Evolutionary conservation across 2,329 filamentous ascomycete genomes (phyloP), one percentile per base, ranked within the genome.

Genomic region (Venturia nashicola): DNA sequence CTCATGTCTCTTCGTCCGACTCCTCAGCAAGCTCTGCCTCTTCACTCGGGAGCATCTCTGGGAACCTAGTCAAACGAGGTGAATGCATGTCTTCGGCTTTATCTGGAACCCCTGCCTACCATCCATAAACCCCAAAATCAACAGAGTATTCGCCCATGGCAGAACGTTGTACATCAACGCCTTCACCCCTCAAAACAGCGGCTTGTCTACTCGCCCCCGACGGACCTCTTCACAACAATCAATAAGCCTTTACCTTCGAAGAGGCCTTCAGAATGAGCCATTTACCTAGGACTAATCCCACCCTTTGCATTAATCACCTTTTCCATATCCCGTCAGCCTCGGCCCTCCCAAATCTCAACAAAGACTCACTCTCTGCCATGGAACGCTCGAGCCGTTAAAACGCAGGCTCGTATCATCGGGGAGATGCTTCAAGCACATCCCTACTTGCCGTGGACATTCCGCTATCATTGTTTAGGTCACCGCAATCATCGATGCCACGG

Each of bases 371-470:
- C 94, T 81, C 78, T 97, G 93, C 93, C 93, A 97, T 0, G 93
- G 93, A 3, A 97, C 93, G 68, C 88, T 97, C 32, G 78, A 79
- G 65, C 82, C 79, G 73, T 96, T 87, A 76, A 88, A 95, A 65
- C 77, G 74, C 67, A 70, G 62, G 76, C 73, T 55, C 75, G 73
- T 76, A 63, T 74, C 71, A 66, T 78, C 75, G 60, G 75, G 84
- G 14, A 97, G 84, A 72, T 96, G 87, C 74, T 96, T 97, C 34
- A 97, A 83, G 74, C 89, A 95, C 59, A 94, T 81, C 62, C 93
- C 93, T 7, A 97, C 92, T 76, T 97, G 93, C 65, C 92, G 77
- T 68, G 67, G 68, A 70, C 71, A 72, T 42, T 68, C 63, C 23
- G 63, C 54, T 64, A 62, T 61, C 61, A 67, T 14, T 61, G 20